phyloP scores from a whole-genome alignment of 805 yeast species.

The Teunomyces gatunensis region DNA sequence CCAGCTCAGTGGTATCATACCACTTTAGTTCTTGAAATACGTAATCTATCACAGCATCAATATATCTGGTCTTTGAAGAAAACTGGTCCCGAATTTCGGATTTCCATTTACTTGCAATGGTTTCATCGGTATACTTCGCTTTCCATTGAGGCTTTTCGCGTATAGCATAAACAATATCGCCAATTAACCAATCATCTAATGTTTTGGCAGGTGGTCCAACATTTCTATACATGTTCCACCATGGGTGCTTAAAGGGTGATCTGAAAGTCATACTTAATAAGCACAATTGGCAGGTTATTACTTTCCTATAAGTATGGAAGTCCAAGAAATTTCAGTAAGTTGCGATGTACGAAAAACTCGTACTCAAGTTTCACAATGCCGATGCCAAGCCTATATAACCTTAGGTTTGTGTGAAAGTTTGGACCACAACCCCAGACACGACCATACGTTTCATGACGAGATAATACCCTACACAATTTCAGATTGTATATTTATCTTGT shows the following conservation, averaged over 20 bases:
- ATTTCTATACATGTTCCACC: constrained; percentile 5
- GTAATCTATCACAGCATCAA: constrained; percentile 12
- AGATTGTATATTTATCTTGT: too few relatives aligned
- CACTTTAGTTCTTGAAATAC: constrained; percentile 14
- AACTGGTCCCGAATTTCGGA: constrained; percentile 14
- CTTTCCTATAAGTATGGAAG: too few relatives aligned
- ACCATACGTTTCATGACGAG: too few relatives aligned
- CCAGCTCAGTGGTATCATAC: constrained; percentile 10
- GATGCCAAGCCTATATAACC: too few relatives aligned
- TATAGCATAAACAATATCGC: constrained; percentile 15
- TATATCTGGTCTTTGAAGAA: not conserved
- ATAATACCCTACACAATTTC: too few relatives aligned
- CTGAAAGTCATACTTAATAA: not conserved
- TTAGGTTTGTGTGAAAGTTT: too few relatives aligned
- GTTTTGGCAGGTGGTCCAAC: constrained; percentile 2
- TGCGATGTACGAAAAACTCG: too few relatives aligned
- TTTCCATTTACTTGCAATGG: constrained; percentile 24
- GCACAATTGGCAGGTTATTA: too few relatives aligned
- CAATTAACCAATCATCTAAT: constrained; percentile 16
- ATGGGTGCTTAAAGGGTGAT: constrained; percentile 9
- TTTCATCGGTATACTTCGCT: constrained; percentile 18
- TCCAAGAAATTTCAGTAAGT: too few relatives aligned
- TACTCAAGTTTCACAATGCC: too few relatives aligned
- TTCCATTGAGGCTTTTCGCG: constrained; percentile 29
- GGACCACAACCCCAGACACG: too few relatives aligned